Conservation (phyloP, 768 basidiomycete species). For the Russula foetens region DNA sequence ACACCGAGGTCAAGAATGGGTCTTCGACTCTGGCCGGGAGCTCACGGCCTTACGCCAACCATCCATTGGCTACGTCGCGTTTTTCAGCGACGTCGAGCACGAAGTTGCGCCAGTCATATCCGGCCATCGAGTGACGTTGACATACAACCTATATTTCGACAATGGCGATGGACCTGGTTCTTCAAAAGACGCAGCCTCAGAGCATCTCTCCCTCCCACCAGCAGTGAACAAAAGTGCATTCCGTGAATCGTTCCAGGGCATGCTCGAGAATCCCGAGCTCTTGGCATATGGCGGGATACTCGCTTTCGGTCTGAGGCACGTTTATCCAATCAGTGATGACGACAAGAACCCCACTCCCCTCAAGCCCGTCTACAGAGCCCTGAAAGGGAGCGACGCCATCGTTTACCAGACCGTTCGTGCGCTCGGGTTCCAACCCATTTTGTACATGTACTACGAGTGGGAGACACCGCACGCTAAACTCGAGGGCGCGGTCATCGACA, state of each 20-base stretch:
- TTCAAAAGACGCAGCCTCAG: neutral
- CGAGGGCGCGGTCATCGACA: neutral
- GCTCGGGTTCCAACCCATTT: neutral
- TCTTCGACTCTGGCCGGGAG: conserved; percentile 30
- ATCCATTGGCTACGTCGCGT: conserved; percentile 32
- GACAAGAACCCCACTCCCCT: neutral
- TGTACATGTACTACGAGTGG: neutral
- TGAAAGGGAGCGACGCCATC: neutral
- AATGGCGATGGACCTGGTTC: neutral
- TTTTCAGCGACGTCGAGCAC: conserved; percentile 39
- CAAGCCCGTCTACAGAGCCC: neutral
- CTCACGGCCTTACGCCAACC: conserved; percentile 14
- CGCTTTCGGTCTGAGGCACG: conserved; percentile 33
- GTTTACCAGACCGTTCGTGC: neutral
- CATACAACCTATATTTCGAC: conserved; percentile 35
- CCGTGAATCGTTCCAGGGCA: neutral
- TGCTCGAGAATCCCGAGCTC: conserved; percentile 19
- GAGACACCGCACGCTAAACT: neutral
- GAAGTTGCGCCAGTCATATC: conserved; percentile 35
- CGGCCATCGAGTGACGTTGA: conserved; percentile 38
- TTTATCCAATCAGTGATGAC: conserved; percentile 28
- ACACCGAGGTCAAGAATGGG: conserved; percentile 29
- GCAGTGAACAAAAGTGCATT: neutral
- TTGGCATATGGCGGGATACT: conserved; percentile 35
- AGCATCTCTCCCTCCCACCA: neutral